Base-by-base conservation (phyloP, 306 rosid species). In the Cucurbita argyrosperma region DNA sequence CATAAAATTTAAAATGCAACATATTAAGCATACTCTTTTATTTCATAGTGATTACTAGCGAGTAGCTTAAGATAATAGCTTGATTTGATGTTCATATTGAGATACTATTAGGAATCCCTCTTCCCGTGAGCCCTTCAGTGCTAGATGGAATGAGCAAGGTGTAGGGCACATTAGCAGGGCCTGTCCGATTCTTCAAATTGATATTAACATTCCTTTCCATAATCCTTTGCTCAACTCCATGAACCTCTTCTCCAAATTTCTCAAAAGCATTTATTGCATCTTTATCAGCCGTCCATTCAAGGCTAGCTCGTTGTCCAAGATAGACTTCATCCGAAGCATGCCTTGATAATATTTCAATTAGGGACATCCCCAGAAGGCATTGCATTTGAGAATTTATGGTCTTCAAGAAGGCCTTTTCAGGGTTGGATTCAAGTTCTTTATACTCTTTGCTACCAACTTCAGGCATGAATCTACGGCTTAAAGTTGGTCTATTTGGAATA, bases 291-390 rank as follows among this genome's bases (percentile, higher is more conserved):
- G 97, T 91, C 97, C 97, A 91, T 43, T 89, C 78, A 37, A 78
- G 72, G 54, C 77, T 82, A 10, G 82, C 90, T 75, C 92, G 81
- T 71, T 87, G 76, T 39, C 97, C 97, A 45, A 91, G 90, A 73
- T 85, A 91, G 16, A 87, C 54, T 87, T 91, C 97, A 78, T 91
- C 97, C 53, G 92, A 81, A 10, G 96, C 84, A 76, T 91, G 97
- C 72, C 84, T 84, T 10, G 97, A 91, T 77, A 91, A 56, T 0
- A 91, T 83, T 50, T 91, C 97, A 49, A 91, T 80, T 9, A 87
- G 85, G 3, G 97, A 80, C 51, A 91, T 84, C 50, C 90, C 91
- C 35, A 86, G 74, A 2, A 91, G 81, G 9, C n/a, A 13, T 30
- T 60, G 90, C 72, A 72, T 66, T 82, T 89, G 90, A 1, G 92